Percentiles rank a stretch among this genome's conserved stretches.
Conservation (phyloP, 208 protist genomes). For the Tritrichomonas foetus region DNA sequence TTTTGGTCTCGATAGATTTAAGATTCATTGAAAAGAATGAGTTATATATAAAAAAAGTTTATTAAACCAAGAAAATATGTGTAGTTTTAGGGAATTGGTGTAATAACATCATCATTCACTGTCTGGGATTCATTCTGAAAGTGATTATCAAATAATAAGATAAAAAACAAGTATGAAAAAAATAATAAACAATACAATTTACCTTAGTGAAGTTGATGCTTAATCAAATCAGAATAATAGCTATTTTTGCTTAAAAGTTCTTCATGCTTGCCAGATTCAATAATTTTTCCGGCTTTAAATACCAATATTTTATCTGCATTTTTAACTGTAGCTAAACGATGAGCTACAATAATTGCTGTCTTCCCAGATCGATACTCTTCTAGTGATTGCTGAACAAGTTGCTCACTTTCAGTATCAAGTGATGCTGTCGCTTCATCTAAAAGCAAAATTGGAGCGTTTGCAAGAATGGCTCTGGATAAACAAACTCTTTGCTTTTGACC, state of each 20-base stretch:
- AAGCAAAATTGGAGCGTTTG: background rate
- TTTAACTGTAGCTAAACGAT: background rate
- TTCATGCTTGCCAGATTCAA: slow-evolving; percentile 7
- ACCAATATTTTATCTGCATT: background rate
- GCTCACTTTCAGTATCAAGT: background rate
- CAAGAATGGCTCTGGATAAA: background rate
- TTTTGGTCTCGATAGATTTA: too few species aligned
- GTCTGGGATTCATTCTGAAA: too few species aligned
- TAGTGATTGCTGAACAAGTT: background rate
- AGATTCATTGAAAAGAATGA: too few species aligned
- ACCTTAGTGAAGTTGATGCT: background rate
- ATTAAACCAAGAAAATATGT: too few species aligned
- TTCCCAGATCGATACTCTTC: too few species aligned
- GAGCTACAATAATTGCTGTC: slow-evolving; percentile 3
- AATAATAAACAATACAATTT: background rate
- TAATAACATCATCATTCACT: too few species aligned
- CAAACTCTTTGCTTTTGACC: too few species aligned
- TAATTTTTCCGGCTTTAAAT: background rate
- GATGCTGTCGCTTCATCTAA: slow-evolving; percentile 20
- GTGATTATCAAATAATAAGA: too few species aligned
- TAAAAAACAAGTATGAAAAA: too few species aligned
- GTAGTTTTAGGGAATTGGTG: too few species aligned
- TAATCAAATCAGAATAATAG: background rate
- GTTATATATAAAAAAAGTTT: too few species aligned
- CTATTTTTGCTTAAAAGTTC: background rate